Conservation (phyloP, 2,329 filamentous ascomycete genomes). For the Paracorniculantispora psalliotae region DNA sequence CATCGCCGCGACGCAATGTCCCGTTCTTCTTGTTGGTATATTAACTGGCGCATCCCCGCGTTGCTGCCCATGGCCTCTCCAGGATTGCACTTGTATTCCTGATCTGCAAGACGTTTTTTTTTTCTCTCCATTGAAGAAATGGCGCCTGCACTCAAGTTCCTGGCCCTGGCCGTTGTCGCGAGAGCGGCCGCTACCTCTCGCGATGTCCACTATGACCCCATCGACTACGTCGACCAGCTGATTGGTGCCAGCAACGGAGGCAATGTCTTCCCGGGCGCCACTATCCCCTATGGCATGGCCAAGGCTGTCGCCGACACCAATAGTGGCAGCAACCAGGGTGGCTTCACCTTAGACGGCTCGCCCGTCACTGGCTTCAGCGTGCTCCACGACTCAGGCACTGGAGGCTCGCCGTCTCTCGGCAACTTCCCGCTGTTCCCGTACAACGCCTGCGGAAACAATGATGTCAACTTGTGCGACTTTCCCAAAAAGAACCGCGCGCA, state of each 20-base stretch:
- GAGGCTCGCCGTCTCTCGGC: constrained; percentile 57
- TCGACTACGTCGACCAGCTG: constrained; percentile 33
- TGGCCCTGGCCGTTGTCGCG: background rate
- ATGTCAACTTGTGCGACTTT: constrained; percentile 58
- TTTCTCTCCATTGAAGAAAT: background rate
- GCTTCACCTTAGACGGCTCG: constrained; percentile 48
- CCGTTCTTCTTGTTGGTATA: background rate
- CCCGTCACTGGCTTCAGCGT: constrained; percentile 51
- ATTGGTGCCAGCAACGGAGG: constrained; percentile 38
- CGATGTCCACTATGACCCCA: constrained; percentile 24
- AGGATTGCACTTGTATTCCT: background rate
- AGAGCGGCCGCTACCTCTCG: background rate
- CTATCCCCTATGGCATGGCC: constrained; percentile 45
- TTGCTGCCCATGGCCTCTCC: background rate
- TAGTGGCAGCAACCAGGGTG: constrained; percentile 49
- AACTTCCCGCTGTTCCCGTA: constrained; percentile 72
- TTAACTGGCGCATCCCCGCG: background rate
- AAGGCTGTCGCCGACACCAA: constrained; percentile 54
- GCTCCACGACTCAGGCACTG: constrained; percentile 56
- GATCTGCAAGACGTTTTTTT: background rate
- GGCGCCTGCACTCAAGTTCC: constrained; percentile 1
- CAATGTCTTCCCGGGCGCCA: constrained; percentile 41
- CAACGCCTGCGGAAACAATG: constrained; percentile 53
- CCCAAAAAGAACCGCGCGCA: constrained; percentile 39
- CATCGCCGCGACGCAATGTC: background rate